Evolutionary conservation across 2,329 filamentous ascomycete species (phyloP).

Genomic region (Sporothrix schenckii): DNA sequence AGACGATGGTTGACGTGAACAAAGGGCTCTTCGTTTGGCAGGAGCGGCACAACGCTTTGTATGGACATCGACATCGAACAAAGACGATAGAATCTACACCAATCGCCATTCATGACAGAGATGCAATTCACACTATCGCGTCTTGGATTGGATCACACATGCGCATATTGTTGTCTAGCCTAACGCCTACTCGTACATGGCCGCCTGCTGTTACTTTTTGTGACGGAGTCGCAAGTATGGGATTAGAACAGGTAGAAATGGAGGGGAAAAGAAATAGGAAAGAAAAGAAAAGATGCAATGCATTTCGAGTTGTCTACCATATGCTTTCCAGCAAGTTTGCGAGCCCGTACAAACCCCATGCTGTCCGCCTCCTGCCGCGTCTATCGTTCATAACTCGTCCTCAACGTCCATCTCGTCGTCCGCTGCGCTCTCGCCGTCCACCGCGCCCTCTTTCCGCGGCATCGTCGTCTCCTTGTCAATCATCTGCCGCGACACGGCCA

Average conservation of each 20-base stretch:
- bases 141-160: not conserved
- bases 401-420: constrained; percentile 72
- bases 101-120: not conserved
- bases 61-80: not conserved
- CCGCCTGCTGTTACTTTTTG: not conserved
- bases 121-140: no score
- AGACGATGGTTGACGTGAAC: not conserved
- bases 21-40: not conserved
- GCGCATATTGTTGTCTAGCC: constrained; percentile 25
- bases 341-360: not conserved
- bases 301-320: constrained; percentile 22
- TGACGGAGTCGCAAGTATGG: not conserved
- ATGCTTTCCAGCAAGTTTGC: not conserved
- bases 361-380: not conserved
- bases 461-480: constrained; percentile 98
- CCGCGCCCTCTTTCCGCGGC: constrained; percentile 66
- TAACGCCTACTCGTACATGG: constrained; percentile 40
- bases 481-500: constrained; percentile 97
- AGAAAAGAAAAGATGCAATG: constrained; percentile 22
- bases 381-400: constrained; percentile 50
- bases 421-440: constrained; percentile 30
- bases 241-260: no score
- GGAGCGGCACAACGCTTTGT: not conserved
- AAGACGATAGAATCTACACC: not conserved
- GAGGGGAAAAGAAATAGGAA: not conserved